Conservation (phyloP, 768 basidiomycete species). For the Podaxis sp. region DNA sequence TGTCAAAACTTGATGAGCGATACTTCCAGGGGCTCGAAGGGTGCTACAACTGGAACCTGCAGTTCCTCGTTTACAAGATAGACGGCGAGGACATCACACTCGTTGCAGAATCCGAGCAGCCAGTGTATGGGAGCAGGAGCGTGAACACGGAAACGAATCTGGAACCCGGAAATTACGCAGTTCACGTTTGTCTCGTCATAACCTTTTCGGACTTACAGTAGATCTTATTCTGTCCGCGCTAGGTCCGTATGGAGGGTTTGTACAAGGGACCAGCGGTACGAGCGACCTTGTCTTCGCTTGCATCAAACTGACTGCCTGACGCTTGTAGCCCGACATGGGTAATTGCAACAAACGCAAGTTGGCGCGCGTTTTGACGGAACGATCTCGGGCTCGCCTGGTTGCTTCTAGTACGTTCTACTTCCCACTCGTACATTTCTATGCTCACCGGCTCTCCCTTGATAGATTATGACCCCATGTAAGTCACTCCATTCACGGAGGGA, state of each 20-base stretch:
- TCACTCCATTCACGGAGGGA: neutral
- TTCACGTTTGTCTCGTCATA: conserved; percentile 29
- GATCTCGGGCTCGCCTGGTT: conserved; percentile 29
- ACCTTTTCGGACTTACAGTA: neutral
- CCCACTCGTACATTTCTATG: neutral
- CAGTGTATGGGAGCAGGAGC: conserved; percentile 30
- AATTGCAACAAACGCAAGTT: conserved; percentile 28
- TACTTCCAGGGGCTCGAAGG: conserved; percentile 44
- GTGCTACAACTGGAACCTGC: conserved; percentile 41
- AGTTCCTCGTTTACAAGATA: conserved; percentile 19
- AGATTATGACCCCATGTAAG: conserved; percentile 27
- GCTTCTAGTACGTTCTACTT: conserved; percentile 28
- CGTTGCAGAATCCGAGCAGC: conserved; percentile 27
- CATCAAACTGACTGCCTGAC: no score
- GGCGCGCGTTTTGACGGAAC: conserved; percentile 25
- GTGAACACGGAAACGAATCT: conserved; percentile 35
- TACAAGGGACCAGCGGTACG: neutral
- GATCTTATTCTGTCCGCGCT: neutral
- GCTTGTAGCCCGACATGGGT: neutral
- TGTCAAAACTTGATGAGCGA: no score
- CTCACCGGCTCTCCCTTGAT: neutral
- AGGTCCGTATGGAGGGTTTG: conserved; percentile 1
- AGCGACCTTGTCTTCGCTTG: neutral
- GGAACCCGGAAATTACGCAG: conserved; percentile 38
- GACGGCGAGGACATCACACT: conserved; percentile 26